These are phyloP conservation scores for Nitzschia sp. DNA, from an alignment of 108 stramenopile species.

Conservation along the genomic window DNA sequence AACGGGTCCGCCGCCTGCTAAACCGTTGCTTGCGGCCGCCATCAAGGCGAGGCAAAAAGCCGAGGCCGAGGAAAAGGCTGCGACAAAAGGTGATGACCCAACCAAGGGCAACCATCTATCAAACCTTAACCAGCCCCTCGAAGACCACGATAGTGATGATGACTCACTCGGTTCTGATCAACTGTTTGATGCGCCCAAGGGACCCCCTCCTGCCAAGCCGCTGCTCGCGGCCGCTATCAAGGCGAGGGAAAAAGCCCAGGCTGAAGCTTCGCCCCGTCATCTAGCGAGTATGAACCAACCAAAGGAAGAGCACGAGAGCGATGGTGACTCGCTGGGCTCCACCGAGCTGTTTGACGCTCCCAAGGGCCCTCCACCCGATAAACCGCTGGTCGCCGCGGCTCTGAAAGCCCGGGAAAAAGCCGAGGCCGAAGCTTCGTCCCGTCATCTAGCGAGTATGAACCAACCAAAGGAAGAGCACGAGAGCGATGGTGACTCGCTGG, in stretches of 20 bases:
- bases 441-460: background rate
- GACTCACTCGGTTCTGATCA: background rate
- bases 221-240: slow-evolving; percentile 11
- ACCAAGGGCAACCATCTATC: background rate
- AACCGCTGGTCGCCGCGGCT: slow-evolving; percentile 14
- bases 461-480: background rate
- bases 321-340: slow-evolving; percentile 3
- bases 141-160: background rate
- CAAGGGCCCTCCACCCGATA: background rate
- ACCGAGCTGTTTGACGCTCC: slow-evolving; percentile 9
- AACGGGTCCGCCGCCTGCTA: background rate
- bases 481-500: slow-evolving; percentile 8
- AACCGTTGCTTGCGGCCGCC: background rate
- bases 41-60: background rate
- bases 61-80: background rate
- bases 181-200: slow-evolving; percentile 15
- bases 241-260: background rate
- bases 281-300: background rate
- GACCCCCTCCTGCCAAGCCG: slow-evolving; percentile 1
- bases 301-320: background rate
- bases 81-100: background rate
- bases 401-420: slow-evolving; percentile 1
- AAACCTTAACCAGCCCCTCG: slow-evolving; percentile 1
- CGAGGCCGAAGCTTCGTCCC: background rate
- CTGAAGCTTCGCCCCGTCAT: background rate